These are phyloP conservation scores for Ganoderma multipileum DNA, from an alignment of 1,284 basidiomycete genomes.

Conservation along the genomic window DNA sequence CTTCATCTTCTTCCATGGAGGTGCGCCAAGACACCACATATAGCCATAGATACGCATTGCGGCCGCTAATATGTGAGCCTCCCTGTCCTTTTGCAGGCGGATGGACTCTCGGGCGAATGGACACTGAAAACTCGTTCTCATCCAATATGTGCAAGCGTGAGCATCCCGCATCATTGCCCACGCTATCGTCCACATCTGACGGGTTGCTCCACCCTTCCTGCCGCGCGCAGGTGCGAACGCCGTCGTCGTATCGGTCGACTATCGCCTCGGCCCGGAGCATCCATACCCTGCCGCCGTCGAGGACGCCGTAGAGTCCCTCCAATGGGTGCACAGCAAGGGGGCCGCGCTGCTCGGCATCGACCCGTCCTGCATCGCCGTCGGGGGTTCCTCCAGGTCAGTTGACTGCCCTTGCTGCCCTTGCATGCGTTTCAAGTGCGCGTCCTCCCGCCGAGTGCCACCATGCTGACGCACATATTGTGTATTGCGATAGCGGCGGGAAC, in stretches of 20 bases:
- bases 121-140: slow-evolving; percentile 62
- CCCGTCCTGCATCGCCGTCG: slow-evolving; percentile 55
- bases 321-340: slow-evolving; percentile 64
- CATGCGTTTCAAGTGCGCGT: neutral
- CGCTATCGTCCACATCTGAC: neutral
- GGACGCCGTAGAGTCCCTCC: slow-evolving; percentile 71
- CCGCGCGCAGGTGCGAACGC: slow-evolving; percentile 52
- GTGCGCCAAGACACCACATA: slow-evolving; percentile 37
- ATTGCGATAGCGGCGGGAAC: slow-evolving; percentile 65
- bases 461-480: neutral
- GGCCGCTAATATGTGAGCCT: neutral
- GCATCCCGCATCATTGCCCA: slow-evolving; percentile 8
- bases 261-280: slow-evolving; percentile 78
- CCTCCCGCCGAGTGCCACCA: neutral
- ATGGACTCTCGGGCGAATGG: slow-evolving; percentile 73
- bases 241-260: slow-evolving; percentile 72
- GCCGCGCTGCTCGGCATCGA: slow-evolving; percentile 48
- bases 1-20: slow-evolving; percentile 68
- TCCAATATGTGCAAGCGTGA: slow-evolving; percentile 64
- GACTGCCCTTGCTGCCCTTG: neutral
- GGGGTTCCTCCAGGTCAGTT: slow-evolving; percentile 71
- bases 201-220: neutral
- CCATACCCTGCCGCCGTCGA: slow-evolving; percentile 79
- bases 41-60: slow-evolving; percentile 3
- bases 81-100: slow-evolving; percentile 51